These are phyloP conservation scores for Colletotrichum sp. DNA, from an alignment of 2,329 filamentous ascomycete species.

Conservation along the genomic window DNA sequence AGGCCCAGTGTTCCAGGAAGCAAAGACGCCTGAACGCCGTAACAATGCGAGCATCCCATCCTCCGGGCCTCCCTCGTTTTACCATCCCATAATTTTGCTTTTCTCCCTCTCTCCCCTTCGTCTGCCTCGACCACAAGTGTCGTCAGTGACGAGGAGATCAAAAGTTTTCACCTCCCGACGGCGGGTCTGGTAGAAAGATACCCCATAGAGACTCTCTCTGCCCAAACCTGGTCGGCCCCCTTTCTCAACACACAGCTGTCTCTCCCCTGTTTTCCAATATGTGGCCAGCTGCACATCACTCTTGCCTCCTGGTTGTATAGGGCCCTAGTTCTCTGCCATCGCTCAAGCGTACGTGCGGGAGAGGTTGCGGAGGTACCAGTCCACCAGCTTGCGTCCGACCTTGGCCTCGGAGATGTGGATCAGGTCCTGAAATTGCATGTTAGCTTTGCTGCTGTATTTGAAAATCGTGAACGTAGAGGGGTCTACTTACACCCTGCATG, in stretches of 20 bases:
- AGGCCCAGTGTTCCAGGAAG: constrained; percentile 22
- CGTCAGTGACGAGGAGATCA: constrained; percentile 2
- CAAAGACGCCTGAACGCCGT: constrained; percentile 23
- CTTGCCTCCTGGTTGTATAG: constrained; percentile 10
- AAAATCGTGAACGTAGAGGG: constrained; percentile 30
- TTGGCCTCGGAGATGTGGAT: constrained; percentile 99
- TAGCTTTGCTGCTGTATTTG: background rate
- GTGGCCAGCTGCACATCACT: constrained; percentile 10
- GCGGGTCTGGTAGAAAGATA: background rate
- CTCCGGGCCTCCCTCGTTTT: background rate
- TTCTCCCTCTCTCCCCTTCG: background rate
- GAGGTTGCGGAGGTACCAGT: constrained; percentile 98
- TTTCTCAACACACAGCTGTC: background rate
- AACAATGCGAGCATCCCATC: constrained; percentile 21
- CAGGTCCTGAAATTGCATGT: constrained; percentile 67
- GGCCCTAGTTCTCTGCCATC: background rate
- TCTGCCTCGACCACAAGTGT: constrained; percentile 16
- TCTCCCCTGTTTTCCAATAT: background rate
- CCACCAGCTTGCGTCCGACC: constrained; percentile 94
- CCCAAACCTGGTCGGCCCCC: background rate
- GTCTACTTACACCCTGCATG: constrained; percentile 78
- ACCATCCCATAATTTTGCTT: background rate
- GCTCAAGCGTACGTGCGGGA: constrained; percentile 83
- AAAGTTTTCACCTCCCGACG: background rate
- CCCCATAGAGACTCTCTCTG: constrained; percentile 8